Conservation (phyloP, 352 stramenopile genomes). For the Aphanomyces astaci region DNA sequence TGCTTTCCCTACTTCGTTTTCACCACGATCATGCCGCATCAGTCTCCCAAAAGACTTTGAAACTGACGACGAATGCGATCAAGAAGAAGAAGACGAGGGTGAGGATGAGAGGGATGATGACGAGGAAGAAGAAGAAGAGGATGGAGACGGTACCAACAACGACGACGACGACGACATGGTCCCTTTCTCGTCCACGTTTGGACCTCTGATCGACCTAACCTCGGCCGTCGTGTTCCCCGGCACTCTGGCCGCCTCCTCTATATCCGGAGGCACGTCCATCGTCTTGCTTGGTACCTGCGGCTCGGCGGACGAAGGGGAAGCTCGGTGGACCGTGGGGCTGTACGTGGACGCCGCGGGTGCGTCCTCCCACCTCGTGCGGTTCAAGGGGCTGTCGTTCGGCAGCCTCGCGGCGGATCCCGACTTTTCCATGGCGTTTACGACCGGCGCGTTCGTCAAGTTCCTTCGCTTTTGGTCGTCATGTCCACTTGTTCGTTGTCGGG, state of each 20-base stretch:
- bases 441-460: constrained; percentile 55
- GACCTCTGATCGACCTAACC: constrained; percentile 55
- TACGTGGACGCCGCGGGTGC: constrained; percentile 57
- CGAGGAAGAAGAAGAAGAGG: constrained; percentile 32
- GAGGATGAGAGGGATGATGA: constrained; percentile 35
- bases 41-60: too few relatives aligned
- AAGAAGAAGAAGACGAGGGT: constrained; percentile 43
- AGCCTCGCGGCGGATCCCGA: constrained; percentile 70
- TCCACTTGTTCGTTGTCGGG: neutral
- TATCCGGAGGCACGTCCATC: constrained; percentile 50
- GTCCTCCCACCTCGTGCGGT: constrained; percentile 63
- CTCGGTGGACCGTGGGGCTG: constrained; percentile 50
- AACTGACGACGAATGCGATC: too few relatives aligned
- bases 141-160: constrained; percentile 33
- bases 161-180: constrained; percentile 44
- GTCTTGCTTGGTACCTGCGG: constrained; percentile 51
- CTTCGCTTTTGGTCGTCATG: constrained; percentile 32
- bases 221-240: constrained; percentile 53
- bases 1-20: constrained; percentile 30
- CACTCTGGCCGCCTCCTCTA: constrained; percentile 28
- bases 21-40: too few relatives aligned
- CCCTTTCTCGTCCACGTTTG: constrained; percentile 51
- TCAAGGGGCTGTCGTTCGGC: constrained; percentile 68
- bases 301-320: neutral
- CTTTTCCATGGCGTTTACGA: constrained; percentile 61